Percentiles rank a stretch among this genome's conserved stretches.
These are phyloP conservation scores for Phytophthora hibernalis DNA, from an alignment of 352 stramenopile species.

Conservation along the genomic window DNA sequence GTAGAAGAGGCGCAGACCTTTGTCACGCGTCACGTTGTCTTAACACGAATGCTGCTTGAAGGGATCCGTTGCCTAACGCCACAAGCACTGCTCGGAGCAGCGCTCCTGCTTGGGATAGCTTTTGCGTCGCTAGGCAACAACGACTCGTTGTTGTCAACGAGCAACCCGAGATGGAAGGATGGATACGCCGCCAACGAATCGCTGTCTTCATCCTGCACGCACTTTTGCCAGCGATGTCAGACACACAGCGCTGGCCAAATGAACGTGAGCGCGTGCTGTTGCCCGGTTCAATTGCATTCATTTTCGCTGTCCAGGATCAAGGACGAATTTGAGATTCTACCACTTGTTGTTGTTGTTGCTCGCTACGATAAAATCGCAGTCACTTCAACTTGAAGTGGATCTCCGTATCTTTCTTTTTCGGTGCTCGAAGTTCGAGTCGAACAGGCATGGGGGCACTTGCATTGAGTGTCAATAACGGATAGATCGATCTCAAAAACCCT, in stretches of 20 bases:
- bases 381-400: slow-evolving; percentile 18
- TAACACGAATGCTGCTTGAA: slow-evolving; percentile 30
- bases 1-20: neutral
- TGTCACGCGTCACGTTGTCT: neutral
- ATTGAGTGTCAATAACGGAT: too few species aligned
- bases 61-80: slow-evolving; percentile 34
- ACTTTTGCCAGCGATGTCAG: too few species aligned
- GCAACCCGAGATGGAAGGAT: too few species aligned
- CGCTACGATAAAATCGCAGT: neutral
- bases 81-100: neutral
- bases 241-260: neutral
- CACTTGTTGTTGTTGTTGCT: neutral
- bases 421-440: too few species aligned
- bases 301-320: too few species aligned
- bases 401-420: slow-evolving; percentile 12
- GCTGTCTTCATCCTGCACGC: too few species aligned
- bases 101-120: neutral
- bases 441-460: too few species aligned
- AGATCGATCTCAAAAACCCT: too few species aligned
- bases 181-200: too few species aligned
- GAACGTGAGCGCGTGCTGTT: neutral
- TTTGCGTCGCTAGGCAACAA: neutral
- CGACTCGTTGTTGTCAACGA: too few species aligned
- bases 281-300: neutral
- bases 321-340: too few species aligned